These are phyloP conservation scores for Penicillium sp. DNA, from an alignment of 2,329 filamentous ascomycete species.

Conservation along the genomic window DNA sequence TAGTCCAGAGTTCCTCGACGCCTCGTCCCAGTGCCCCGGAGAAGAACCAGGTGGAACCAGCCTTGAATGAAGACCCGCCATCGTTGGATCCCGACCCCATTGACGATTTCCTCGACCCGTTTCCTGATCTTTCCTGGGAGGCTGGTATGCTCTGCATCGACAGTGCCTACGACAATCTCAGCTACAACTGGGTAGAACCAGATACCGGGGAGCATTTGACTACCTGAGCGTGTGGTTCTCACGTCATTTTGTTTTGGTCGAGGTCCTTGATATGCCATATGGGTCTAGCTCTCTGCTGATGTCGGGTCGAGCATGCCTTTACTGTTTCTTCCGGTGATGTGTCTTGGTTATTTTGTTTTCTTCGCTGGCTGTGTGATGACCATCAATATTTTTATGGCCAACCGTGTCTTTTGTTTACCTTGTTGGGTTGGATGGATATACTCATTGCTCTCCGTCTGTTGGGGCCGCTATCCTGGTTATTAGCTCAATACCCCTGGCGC, in stretches of 20 bases:
- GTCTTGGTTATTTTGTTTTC: not conserved
- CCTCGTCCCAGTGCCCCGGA: not conserved
- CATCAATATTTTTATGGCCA: not conserved
- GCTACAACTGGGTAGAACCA: not conserved
- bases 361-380: not conserved
- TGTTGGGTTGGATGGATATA: conserved; percentile 4
- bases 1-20: not conserved
- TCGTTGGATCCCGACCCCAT: not conserved
- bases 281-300: not conserved
- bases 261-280: not conserved
- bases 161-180: not conserved
- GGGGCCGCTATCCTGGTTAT: not conserved
- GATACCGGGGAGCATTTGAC: not conserved
- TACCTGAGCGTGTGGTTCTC: not conserved
- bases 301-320: not conserved
- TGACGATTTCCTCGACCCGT: not conserved
- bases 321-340: not conserved
- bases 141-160: not conserved
- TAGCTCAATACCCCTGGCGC: not conserved
- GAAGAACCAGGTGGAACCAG: not conserved
- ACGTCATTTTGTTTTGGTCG: not conserved
- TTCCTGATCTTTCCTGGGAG: not conserved
- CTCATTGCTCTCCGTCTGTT: not conserved
- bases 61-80: not conserved
- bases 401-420: not conserved